Evolutionary conservation across 805 yeast species (phyloP).

Genomic region (Teunomyces stri): DNA sequence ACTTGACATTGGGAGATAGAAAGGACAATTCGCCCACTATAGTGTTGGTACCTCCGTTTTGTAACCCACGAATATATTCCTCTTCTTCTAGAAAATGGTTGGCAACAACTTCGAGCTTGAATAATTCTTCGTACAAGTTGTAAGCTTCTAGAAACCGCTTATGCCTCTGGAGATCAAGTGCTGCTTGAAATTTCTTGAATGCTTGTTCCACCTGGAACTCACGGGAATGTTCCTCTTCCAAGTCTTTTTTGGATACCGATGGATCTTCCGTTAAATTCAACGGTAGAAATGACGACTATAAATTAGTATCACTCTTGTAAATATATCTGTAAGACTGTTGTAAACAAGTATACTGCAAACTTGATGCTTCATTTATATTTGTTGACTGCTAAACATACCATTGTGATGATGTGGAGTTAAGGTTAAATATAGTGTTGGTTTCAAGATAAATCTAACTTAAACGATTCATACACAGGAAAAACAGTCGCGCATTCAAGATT

Average conservation of each 20-base stretch:
- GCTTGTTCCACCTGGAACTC: conserved; percentile 91
- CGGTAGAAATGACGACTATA: conserved; percentile 69
- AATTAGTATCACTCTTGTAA: neutral
- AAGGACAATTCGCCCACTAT: conserved; percentile 42
- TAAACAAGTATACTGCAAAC: neutral
- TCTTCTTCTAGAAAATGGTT: conserved; percentile 42
- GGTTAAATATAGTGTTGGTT: neutral
- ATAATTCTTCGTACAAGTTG: conserved; percentile 56
- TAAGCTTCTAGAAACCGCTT: conserved; percentile 50
- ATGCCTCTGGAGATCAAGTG: conserved; percentile 59
- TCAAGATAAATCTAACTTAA: neutral
- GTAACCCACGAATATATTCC: conserved; percentile 36
- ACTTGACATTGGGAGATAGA: conserved; percentile 67
- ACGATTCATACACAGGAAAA: neutral
- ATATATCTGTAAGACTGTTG: conserved; percentile 7
- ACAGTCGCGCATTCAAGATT: neutral
- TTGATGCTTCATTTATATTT: neutral
- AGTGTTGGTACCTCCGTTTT: conserved; percentile 31
- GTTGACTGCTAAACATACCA: neutral
- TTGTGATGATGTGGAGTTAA: neutral
- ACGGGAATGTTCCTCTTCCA: conserved; percentile 82
- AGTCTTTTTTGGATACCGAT: conserved; percentile 49
- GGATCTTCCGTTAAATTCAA: conserved; percentile 77
- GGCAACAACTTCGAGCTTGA: conserved; percentile 63
- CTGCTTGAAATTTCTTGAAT: conserved; percentile 68